These are phyloP conservation scores for Gastrolobium bilobum DNA, from an alignment of 306 rosid species.

Conservation along the genomic window DNA sequence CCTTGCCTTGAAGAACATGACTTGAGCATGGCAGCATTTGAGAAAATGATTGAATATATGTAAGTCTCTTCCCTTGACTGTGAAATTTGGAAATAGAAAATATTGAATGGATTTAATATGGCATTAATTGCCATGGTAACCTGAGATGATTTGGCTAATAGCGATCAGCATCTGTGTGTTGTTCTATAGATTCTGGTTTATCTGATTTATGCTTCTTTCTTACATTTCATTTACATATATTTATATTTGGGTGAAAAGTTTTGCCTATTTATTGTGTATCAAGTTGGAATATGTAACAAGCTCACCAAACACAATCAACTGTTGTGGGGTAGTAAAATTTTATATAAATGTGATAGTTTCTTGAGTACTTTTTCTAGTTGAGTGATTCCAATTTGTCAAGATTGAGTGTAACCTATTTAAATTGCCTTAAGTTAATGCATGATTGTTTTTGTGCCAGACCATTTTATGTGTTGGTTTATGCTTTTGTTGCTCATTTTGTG, in stretches of 20 bases:
- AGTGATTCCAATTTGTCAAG: constrained; percentile 12
- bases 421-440: constrained; percentile 23
- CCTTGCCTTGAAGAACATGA: constrained; percentile 88
- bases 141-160: constrained; percentile 29
- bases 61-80: constrained; percentile 57
- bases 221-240: constrained; percentile 21
- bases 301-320: constrained; percentile 12
- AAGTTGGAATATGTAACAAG: constrained; percentile 31
- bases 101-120: constrained; percentile 39
- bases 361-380: constrained; percentile 22
- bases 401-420: constrained; percentile 32
- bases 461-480: constrained; percentile 22
- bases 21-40: constrained; percentile 81
- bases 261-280: constrained; percentile 3
- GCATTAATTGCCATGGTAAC: not conserved
- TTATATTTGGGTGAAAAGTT: not conserved
- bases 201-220: constrained; percentile 29
- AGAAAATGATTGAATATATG: constrained; percentile 93
- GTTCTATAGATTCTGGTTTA: constrained; percentile 37
- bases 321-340: constrained; percentile 1
- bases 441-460: not conserved
- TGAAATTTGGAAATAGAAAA: constrained; percentile 33
- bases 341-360: not conserved
- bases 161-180: constrained; percentile 24
- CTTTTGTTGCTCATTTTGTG: not conserved